A percentile compares a stretch with the other conserved stretches of the same genome.
Evolutionary conservation across 768 basidiomycete genomes (phyloP).

Genomic region (Chalciporus chontae): DNA sequence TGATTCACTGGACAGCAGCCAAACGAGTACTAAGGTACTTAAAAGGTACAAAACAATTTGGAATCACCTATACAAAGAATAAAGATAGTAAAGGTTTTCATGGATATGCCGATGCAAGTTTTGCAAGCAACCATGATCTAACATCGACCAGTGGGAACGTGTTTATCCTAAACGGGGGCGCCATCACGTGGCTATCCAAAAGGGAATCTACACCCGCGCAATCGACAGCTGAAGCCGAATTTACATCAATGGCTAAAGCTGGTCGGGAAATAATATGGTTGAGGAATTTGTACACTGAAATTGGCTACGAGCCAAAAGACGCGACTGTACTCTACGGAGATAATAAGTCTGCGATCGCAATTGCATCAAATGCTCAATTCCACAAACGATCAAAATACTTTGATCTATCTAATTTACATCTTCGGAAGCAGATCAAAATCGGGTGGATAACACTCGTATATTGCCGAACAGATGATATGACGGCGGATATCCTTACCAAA

Average conservation of each 20-base stretch:
- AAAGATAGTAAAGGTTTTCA: neutral
- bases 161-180: constrained; percentile 28
- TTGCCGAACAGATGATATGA: too few relatives aligned
- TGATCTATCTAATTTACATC: too few relatives aligned
- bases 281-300: constrained; percentile 32
- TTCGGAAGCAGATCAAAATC: too few relatives aligned
- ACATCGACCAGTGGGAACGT: constrained; percentile 22
- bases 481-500: too few relatives aligned
- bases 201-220: constrained; percentile 23
- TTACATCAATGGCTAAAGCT: constrained; percentile 2
- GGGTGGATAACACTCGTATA: too few relatives aligned
- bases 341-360: constrained; percentile 28
- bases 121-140: constrained; percentile 20
- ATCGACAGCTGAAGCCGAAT: constrained; percentile 1
- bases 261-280: constrained; percentile 10
- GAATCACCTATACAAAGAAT: neutral
- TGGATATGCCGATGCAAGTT: constrained; percentile 26
- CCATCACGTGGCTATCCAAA: constrained; percentile 28
- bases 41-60: neutral
- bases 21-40: constrained; percentile 18
- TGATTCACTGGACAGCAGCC: constrained; percentile 8
- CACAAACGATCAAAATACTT: too few relatives aligned
- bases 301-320: constrained; percentile 18
- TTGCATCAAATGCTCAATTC: neutral
- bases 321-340: constrained; percentile 15